Percentiles rank a stretch among this genome's conserved stretches.
Evolutionary conservation across 202 grass and related monocot species (phyloP).

Genomic region (Miscanthus sacchariflorus): DNA sequence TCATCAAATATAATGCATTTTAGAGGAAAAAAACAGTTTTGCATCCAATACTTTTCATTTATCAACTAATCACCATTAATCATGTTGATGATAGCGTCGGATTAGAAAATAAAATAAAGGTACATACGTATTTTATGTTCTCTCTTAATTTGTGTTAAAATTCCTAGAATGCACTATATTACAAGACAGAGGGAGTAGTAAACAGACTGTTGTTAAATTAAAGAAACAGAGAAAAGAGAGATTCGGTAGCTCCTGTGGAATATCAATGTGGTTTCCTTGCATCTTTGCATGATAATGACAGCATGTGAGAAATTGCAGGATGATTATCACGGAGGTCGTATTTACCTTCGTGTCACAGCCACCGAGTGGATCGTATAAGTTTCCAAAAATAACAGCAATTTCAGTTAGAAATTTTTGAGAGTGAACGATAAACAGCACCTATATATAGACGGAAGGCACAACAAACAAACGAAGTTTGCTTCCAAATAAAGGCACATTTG

Average conservation of each 20-base stretch:
- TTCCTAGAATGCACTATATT: too few species aligned
- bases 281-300: not conserved
- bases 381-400: constrained; percentile 39
- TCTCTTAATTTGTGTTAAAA: too few species aligned
- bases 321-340: not conserved
- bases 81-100: too few species aligned
- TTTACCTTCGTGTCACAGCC: not conserved
- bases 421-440: constrained; percentile 2
- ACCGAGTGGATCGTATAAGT: constrained; percentile 8
- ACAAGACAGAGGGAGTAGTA: too few species aligned
- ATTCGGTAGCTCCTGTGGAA: not conserved
- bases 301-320: constrained; percentile 18
- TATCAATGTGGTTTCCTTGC: not conserved
- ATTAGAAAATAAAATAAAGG: too few species aligned
- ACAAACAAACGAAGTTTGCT: not conserved
- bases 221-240: not conserved
- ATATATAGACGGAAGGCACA: constrained; percentile 37
- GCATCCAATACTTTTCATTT: too few species aligned
- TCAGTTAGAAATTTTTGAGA: not conserved
- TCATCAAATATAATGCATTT: too few species aligned
- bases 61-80: too few species aligned
- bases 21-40: too few species aligned
- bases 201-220: not conserved
- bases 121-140: too few species aligned
- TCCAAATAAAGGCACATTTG: constrained; percentile 44